phyloP scores from a whole-genome alignment of 495 filamentous ascomycete species.

The Friedmanniomyces simplex region DNA sequence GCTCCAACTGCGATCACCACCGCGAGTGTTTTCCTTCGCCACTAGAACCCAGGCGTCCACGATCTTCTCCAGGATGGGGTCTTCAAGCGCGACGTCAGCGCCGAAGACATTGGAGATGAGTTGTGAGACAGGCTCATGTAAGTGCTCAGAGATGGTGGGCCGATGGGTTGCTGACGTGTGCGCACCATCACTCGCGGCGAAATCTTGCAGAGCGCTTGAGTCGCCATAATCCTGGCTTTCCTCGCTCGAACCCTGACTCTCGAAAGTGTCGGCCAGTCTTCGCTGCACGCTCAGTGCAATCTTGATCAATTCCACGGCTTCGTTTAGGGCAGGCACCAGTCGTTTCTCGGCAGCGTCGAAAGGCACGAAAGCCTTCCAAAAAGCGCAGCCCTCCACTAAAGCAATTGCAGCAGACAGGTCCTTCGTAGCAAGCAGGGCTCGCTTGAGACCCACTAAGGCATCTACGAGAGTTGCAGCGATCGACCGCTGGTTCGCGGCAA shows the following conservation, averaged over 20 bases:
- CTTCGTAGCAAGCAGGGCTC: slow-evolving; percentile 37
- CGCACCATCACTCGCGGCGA: slow-evolving; percentile 17
- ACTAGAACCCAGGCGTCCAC: slow-evolving; percentile 31
- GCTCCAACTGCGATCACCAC: slow-evolving; percentile 41
- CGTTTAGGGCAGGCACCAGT: slow-evolving; percentile 30
- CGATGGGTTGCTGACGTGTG: slow-evolving; percentile 26
- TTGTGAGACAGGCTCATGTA: slow-evolving; percentile 44
- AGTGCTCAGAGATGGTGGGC: slow-evolving; percentile 25
- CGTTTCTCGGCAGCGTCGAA: slow-evolving; percentile 33
- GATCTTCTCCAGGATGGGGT: slow-evolving; percentile 42
- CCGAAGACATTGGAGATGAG: slow-evolving; percentile 63
- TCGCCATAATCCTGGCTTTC: slow-evolving; percentile 72
- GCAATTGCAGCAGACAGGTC: slow-evolving; percentile 29
- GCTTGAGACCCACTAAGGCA: slow-evolving; percentile 42
- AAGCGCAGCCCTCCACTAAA: slow-evolving; percentile 27
- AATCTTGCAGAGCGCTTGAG: slow-evolving; percentile 43
- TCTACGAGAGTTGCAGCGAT: slow-evolving; percentile 49
- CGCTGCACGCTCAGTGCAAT: slow-evolving; percentile 22
- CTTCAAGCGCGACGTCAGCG: slow-evolving; percentile 47
- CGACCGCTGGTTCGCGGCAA: slow-evolving; percentile 51
- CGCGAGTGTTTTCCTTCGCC: slow-evolving; percentile 26
- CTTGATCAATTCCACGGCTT: slow-evolving; percentile 35
- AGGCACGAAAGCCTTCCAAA: slow-evolving; percentile 33
- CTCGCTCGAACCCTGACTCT: slow-evolving; percentile 34
- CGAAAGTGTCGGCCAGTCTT: background rate